Conservation (phyloP, 345 rosid genomes). For the Populus nigra region DNA sequence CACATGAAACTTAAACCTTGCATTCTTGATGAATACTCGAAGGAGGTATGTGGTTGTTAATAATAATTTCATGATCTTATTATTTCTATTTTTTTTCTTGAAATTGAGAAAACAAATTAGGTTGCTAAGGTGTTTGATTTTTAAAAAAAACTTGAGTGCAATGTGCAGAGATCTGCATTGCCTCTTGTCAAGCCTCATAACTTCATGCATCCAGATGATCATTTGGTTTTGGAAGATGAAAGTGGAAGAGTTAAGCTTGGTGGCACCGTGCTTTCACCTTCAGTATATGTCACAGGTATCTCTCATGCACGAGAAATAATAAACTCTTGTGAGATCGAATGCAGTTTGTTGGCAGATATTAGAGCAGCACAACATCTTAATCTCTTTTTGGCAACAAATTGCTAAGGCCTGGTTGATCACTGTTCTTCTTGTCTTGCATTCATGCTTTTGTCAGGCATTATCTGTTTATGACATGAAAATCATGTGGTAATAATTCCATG, state of each 20-base stretch:
- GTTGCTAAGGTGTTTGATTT: not conserved
- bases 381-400: not conserved
- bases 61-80: not conserved
- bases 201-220: constrained; percentile 80
- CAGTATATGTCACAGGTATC: constrained; percentile 76
- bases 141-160: constrained; percentile 8
- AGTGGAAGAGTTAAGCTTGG: constrained; percentile 89
- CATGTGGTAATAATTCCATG: not conserved
- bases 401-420: not conserved
- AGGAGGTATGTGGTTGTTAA: constrained; percentile 45
- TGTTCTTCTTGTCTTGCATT: not conserved
- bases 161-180: constrained; percentile 64
- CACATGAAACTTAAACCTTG: constrained; percentile 95
- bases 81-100: constrained; percentile 7
- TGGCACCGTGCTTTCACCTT: constrained; percentile 56
- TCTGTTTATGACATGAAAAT: not conserved
- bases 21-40: constrained; percentile 92
- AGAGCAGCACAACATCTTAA: not conserved
- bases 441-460: not conserved
- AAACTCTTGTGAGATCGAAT: not conserved
- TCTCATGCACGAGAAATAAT: not conserved
- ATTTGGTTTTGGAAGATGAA: constrained; percentile 86
- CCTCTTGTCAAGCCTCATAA: constrained; percentile 83
- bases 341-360: not conserved
- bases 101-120: not conserved